Evolutionary conservation across 2,329 filamentous ascomycete genomes (phyloP).

Genomic region (Colletotrichum liriopes): DNA sequence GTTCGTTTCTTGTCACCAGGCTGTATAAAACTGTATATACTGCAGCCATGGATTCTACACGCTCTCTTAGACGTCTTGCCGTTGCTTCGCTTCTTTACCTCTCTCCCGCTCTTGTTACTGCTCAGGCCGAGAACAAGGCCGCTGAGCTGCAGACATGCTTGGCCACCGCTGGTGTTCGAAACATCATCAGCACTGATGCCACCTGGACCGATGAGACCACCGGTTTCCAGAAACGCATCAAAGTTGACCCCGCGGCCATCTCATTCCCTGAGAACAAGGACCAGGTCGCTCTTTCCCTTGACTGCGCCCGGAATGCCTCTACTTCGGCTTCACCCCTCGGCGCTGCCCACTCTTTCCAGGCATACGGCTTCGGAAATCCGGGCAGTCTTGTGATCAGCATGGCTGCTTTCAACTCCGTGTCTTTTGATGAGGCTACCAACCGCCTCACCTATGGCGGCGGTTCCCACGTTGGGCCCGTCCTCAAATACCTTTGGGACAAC

Average conservation of each 20-base stretch:
- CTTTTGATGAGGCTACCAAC: constrained; percentile 31
- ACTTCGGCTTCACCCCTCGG: constrained; percentile 40
- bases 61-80: constrained; percentile 41
- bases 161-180: constrained; percentile 38
- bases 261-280: constrained; percentile 42
- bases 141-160: constrained; percentile 40
- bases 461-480: constrained; percentile 39
- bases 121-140: constrained; percentile 35
- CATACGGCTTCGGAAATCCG: constrained; percentile 40
- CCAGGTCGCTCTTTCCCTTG: constrained; percentile 39
- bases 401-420: constrained; percentile 40
- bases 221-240: constrained; percentile 43
- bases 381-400: constrained; percentile 43
- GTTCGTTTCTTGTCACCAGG: constrained; percentile 22
- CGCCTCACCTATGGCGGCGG: constrained; percentile 41
- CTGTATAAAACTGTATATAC: constrained; percentile 21
- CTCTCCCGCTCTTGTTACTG: constrained; percentile 33
- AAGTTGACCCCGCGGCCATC: constrained; percentile 41
- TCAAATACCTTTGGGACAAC: constrained; percentile 42
- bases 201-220: constrained; percentile 35
- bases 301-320: constrained; percentile 41
- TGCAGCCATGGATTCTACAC: constrained; percentile 40
- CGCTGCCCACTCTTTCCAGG: constrained; percentile 42
- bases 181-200: constrained; percentile 40
- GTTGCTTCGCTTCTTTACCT: constrained; percentile 41